A percentile compares a stretch with the other conserved stretches of the same genome.
These are phyloP conservation scores for Leptomonas pyrrhocoris DNA, from an alignment of 208 protist species.

Conservation along the genomic window DNA sequence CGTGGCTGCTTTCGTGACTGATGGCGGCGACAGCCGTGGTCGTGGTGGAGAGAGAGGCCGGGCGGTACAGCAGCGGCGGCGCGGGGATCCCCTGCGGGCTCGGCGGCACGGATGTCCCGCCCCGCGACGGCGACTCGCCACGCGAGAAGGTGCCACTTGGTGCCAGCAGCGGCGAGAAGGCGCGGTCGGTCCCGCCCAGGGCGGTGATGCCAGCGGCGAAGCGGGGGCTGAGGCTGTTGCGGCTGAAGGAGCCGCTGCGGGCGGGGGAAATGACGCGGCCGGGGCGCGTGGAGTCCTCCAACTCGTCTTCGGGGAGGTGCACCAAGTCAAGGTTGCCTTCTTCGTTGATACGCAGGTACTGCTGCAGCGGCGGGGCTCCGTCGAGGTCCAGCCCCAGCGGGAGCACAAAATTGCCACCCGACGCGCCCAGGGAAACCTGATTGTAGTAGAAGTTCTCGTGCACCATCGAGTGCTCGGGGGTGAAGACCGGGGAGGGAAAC, in stretches of 20 bases:
- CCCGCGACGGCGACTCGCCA: slow-evolving; percentile 59
- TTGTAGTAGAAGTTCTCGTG: slow-evolving; percentile 84
- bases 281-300: slow-evolving; percentile 44
- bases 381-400: slow-evolving; percentile 47
- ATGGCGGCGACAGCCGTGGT: neutral
- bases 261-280: slow-evolving; percentile 45
- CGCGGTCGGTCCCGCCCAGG: slow-evolving; percentile 15
- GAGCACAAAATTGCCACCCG: slow-evolving; percentile 81
- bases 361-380: slow-evolving; percentile 43
- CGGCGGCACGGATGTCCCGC: slow-evolving; percentile 9
- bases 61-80: slow-evolving; percentile 30
- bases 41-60: neutral
- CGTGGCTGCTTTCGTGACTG: slow-evolving; percentile 19
- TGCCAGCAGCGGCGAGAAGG: slow-evolving; percentile 36
- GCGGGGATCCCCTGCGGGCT: slow-evolving; percentile 39
- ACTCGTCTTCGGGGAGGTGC: slow-evolving; percentile 63
- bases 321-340: slow-evolving; percentile 83
- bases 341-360: slow-evolving; percentile 85
- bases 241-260: slow-evolving; percentile 49
- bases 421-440: slow-evolving; percentile 57
- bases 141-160: slow-evolving; percentile 33
- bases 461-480: slow-evolving; percentile 66
- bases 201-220: slow-evolving; percentile 12
- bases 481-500: slow-evolving; percentile 39
- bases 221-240: slow-evolving; percentile 33